Conservation (phyloP, 495 filamentous ascomycete genomes). For the Xylaria grammica region DNA sequence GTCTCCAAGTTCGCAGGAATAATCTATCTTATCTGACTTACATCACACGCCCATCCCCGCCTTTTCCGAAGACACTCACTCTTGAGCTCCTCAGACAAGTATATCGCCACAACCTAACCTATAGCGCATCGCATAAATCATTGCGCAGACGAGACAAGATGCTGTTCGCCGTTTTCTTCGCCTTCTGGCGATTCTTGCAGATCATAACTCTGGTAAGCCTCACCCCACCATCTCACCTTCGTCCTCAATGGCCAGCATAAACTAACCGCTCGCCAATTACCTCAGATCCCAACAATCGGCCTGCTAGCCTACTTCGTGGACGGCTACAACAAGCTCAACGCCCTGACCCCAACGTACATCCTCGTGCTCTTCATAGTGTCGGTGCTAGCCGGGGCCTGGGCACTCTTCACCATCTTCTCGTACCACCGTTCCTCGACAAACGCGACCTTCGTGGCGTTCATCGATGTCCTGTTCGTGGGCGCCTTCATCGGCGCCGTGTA, state of each 20-base stretch:
- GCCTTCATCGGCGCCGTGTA: slow-evolving; percentile 82
- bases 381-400: slow-evolving; percentile 79
- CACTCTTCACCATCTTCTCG: slow-evolving; percentile 77
- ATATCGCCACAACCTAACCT: not conserved
- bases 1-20: not conserved
- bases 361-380: slow-evolving; percentile 91
- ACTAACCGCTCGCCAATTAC: slow-evolving; percentile 20
- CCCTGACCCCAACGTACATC: slow-evolving; percentile 78
- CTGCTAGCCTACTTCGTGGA: slow-evolving; percentile 89
- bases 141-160: slow-evolving; percentile 51
- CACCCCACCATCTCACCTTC: not conserved
- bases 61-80: not conserved
- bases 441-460: slow-evolving; percentile 73
- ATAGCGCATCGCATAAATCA: not conserved
- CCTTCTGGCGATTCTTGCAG: slow-evolving; percentile 80
- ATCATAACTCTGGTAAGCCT: slow-evolving; percentile 72
- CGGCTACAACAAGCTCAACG: slow-evolving; percentile 69
- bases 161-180: slow-evolving; percentile 80
- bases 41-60: slow-evolving; percentile 4
- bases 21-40: not conserved
- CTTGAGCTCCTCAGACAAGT: not conserved
- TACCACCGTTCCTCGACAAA: slow-evolving; percentile 75
- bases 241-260: not conserved
- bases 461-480: slow-evolving; percentile 83
- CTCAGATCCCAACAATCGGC: slow-evolving; percentile 80